Base-by-base conservation (phyloP, 108 stramenopile genomes). In the Pinguiococcus pyrenoidosus region DNA sequence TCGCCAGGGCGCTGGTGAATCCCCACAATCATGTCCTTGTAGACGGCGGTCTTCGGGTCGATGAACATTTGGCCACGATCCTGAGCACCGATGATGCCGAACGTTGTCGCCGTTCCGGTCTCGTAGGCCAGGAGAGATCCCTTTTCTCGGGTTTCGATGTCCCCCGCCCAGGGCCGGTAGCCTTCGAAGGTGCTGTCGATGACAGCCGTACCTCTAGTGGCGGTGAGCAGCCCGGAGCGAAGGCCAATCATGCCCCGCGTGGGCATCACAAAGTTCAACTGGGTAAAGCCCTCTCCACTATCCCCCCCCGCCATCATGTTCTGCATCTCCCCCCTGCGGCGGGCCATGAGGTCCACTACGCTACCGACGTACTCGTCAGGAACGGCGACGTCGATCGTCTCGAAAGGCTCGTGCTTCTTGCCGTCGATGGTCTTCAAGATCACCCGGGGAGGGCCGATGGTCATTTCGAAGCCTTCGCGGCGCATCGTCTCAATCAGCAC, bases 401-500 rank as follows among this genome's bases (percentile, higher is more conserved):
- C 97, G 39, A 76, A 92, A 1, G 97, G 97, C 57, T 99, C 97
- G 56, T 82, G 76, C 40, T 56, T 51, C 51, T 85, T 66, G 40
- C 94, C 94, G 54, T 89, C 80, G 48, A 89, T 82, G 21, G 44
- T 53, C 63, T 83, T 85, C 65, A 64, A 72, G 62, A 99, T 93
- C 17, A 99, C 97, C 17, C 73, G 81, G 12, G 97, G 97, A 5
- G 97, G 94, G 6, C 92, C 92, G 37, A 99, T 81, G 42, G 89
- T 83, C 24, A 99, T 62, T 69, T 99, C 97, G 53, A 96, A 99
- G 53, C 97, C 97, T 66, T 99, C 97, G 45, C 97, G 85, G 28
- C 97, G 77, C 94, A 99, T 93, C 35, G 72, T 92, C 72, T 99
- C 97, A 41, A 99, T 85, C 30, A 99, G 74, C 16, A 99, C 92